phyloP scores from a whole-genome alignment of 345 rosid genomes.

The Orychophragmus violaceus region DNA sequence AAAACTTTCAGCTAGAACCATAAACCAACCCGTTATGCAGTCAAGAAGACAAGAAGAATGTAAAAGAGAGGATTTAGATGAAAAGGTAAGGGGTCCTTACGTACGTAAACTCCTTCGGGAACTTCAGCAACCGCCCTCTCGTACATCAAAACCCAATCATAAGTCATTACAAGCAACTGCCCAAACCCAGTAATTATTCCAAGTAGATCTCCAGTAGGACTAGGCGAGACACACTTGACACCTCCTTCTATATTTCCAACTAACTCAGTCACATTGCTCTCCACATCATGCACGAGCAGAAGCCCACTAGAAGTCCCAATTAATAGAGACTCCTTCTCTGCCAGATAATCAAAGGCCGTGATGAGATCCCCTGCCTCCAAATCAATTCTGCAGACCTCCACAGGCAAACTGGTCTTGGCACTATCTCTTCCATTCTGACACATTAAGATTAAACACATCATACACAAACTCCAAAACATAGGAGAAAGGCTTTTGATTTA shows the following conservation, averaged over 20 bases:
- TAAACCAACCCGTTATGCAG: not conserved
- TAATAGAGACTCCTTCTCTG: conserved; percentile 88
- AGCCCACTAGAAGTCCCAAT: conserved; percentile 71
- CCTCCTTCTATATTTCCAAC: conserved; percentile 91
- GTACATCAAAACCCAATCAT: conserved; percentile 91
- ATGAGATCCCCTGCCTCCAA: conserved; percentile 63
- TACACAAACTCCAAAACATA: not conserved
- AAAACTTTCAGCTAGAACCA: not conserved
- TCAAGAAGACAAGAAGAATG: conserved; percentile 3
- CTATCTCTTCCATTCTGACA: conserved; percentile 47
- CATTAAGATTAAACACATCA: not conserved
- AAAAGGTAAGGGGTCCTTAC: conserved; percentile 66
- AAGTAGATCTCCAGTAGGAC: conserved; percentile 85
- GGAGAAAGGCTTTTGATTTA: not conserved
- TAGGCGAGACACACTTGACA: conserved; percentile 67
- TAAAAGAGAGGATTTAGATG: not conserved
- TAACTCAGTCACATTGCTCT: conserved; percentile 51
- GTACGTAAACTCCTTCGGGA: conserved; percentile 59
- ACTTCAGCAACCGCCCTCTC: conserved; percentile 59
- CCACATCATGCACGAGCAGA: conserved; percentile 55
- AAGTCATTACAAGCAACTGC: conserved; percentile 87
- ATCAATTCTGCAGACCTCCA: conserved; percentile 45
- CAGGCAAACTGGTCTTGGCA: conserved; percentile 32
- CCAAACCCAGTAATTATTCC: conserved; percentile 63
- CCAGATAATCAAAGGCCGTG: conserved; percentile 72